phyloP scores from a whole-genome alignment of 1,284 basidiomycete species.

The Prillingera fragicola region DNA sequence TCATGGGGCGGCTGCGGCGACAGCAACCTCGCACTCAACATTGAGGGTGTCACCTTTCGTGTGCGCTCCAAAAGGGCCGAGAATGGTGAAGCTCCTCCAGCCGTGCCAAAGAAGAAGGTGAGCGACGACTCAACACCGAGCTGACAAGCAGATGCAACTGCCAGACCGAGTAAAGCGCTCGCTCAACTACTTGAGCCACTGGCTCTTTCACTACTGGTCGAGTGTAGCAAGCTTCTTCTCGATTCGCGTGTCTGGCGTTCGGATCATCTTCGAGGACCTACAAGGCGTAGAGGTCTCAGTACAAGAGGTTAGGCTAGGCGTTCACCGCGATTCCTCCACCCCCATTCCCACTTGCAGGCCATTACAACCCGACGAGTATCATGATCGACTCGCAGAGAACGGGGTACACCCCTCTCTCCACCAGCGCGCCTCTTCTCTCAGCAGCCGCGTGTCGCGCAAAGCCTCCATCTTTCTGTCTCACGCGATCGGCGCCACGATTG shows the following conservation, averaged over 20 bases:
- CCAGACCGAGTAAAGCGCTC: conserved; percentile 3
- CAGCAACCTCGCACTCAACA: conserved; percentile 29
- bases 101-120: no score
- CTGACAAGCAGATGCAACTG: conserved; percentile 4
- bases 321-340: conserved; percentile 5
- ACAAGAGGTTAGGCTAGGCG: conserved; percentile 21
- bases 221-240: conserved; percentile 32
- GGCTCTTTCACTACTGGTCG: conserved; percentile 37
- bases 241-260: conserved; percentile 29
- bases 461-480: conserved; percentile 30
- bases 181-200: conserved; percentile 17
- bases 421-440: conserved; percentile 19
- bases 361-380: conserved; percentile 2
- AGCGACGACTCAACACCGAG: not conserved
- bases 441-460: conserved; percentile 23
- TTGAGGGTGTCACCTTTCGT: conserved; percentile 34
- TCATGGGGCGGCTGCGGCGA: conserved; percentile 27
- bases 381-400: not conserved
- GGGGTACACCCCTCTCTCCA: conserved; percentile 2
- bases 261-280: conserved; percentile 37
- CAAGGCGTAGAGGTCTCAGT: conserved; percentile 29
- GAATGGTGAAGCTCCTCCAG: no score
- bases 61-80: conserved; percentile 8
- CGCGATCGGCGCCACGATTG: conserved; percentile 34
- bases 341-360: not conserved